Percentiles rank a stretch among this genome's conserved stretches.
Evolutionary conservation across 306 rosid species (phyloP).

Genomic region (Parietaria judaica): DNA sequence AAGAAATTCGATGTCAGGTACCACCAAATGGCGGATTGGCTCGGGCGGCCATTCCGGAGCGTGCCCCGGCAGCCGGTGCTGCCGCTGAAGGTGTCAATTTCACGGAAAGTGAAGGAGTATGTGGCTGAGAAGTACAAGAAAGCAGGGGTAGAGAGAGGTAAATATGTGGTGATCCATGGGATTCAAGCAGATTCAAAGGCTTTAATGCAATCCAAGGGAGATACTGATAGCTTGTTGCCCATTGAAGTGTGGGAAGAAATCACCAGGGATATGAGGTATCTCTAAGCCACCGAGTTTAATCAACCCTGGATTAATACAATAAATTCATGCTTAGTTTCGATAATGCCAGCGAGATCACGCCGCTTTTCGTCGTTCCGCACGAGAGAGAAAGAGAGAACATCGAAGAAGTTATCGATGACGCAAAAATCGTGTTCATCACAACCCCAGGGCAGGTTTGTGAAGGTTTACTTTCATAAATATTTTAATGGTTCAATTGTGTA

Average conservation of each 20-base stretch:
- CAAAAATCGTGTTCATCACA: slow-evolving; percentile 70
- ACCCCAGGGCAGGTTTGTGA: slow-evolving; percentile 82
- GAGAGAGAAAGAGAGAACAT: slow-evolving; percentile 83
- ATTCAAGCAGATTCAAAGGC: slow-evolving; percentile 84
- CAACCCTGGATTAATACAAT: background rate
- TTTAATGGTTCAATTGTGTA: background rate
- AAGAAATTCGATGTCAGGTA: slow-evolving; percentile 46
- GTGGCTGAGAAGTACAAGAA: slow-evolving; percentile 57
- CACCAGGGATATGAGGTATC: slow-evolving; percentile 37
- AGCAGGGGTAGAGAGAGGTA: slow-evolving; percentile 58
- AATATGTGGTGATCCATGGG: slow-evolving; percentile 78
- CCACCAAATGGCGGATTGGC: slow-evolving; percentile 86
- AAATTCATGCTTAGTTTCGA: background rate
- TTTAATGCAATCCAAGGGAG: slow-evolving; percentile 88
- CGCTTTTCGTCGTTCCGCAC: slow-evolving; percentile 87
- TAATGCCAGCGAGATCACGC: slow-evolving; percentile 36
- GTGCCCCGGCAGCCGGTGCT: slow-evolving; percentile 55
- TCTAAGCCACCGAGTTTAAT: background rate
- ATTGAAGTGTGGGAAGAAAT: slow-evolving; percentile 69
- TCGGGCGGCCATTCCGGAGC: slow-evolving; percentile 56
- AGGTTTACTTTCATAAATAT: background rate
- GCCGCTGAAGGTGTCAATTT: slow-evolving; percentile 57
- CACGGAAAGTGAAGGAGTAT: slow-evolving; percentile 73
- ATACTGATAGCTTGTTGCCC: slow-evolving; percentile 76
- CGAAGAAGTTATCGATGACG: slow-evolving; percentile 49